A percentile compares a stretch with the other conserved stretches of the same genome.
These are phyloP conservation scores for Physocladia obscura DNA, from an alignment of 192 early-diverging fungal species.

Conservation along the genomic window DNA sequence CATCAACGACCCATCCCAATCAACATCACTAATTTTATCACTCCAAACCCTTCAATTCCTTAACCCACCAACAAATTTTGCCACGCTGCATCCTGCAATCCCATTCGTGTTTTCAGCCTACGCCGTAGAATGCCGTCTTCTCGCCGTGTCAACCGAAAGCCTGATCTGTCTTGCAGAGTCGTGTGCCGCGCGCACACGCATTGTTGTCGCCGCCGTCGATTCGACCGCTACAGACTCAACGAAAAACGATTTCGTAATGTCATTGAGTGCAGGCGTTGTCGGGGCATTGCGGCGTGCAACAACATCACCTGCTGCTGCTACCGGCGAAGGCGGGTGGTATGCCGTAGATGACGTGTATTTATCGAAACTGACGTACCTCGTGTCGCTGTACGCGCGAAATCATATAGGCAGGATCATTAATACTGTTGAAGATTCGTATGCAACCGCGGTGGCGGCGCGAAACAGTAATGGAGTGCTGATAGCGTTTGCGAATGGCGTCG, in stretches of 20 bases:
- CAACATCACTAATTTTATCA: background rate
- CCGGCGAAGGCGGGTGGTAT: no score
- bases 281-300: background rate
- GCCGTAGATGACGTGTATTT: background rate
- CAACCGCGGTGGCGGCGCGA: no score
- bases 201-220: no score
- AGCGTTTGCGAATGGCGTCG: no score
- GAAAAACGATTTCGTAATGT: background rate
- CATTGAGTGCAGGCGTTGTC: background rate
- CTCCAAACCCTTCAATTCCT: background rate
- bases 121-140: background rate
- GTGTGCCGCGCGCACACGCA: background rate
- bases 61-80: background rate
- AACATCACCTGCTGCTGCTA: no score
- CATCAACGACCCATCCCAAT: background rate
- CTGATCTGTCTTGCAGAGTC: background rate
- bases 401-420: constrained; percentile 2
- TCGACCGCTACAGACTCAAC: no score
- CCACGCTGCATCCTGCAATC: background rate
- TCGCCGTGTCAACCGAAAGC: background rate
- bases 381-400: background rate
- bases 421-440: background rate
- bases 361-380: background rate
- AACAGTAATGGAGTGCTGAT: no score
- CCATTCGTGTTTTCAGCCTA: background rate